Conservation (phyloP, 2,329 filamentous ascomycete species). For the Sclerotinia glacialis region DNA sequence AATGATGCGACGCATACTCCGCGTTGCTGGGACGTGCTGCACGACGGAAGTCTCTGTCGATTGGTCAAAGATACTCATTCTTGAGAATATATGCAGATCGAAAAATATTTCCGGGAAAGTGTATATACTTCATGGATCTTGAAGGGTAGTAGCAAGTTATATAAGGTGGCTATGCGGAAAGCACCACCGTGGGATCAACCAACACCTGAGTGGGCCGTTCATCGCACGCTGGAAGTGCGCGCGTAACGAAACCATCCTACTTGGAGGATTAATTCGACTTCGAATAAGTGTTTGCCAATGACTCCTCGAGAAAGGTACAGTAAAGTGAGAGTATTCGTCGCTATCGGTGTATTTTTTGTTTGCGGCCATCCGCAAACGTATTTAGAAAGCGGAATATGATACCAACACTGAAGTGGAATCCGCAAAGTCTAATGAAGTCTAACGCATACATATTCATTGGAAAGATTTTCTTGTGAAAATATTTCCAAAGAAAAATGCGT, state of each 20-base stretch:
- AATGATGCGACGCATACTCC: conserved; percentile 1
- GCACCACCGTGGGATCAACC: not conserved
- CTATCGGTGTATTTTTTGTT: not conserved
- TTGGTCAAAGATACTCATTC: not conserved
- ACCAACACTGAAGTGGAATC: not conserved
- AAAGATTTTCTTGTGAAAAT: not conserved
- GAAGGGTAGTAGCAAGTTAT: not conserved
- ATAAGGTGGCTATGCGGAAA: not conserved
- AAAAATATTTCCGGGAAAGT: not conserved
- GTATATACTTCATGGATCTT: not conserved
- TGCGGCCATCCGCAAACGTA: conserved; percentile 2
- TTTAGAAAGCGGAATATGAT: not conserved
- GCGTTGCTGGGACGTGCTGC: not conserved
- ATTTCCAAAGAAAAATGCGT: not conserved
- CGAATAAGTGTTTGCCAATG: not conserved
- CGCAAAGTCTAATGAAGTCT: not conserved
- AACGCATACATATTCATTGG: not conserved
- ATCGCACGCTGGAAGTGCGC: not conserved
- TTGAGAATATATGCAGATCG: not conserved
- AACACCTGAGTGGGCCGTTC: not conserved
- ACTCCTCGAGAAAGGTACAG: not conserved
- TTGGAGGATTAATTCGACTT: not conserved
- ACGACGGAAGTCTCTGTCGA: not conserved
- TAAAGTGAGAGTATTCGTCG: not conserved
- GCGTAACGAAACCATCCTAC: not conserved